Conservation (phyloP, 1,139 yeast species). For the Geotrichum aggregatum region DNA sequence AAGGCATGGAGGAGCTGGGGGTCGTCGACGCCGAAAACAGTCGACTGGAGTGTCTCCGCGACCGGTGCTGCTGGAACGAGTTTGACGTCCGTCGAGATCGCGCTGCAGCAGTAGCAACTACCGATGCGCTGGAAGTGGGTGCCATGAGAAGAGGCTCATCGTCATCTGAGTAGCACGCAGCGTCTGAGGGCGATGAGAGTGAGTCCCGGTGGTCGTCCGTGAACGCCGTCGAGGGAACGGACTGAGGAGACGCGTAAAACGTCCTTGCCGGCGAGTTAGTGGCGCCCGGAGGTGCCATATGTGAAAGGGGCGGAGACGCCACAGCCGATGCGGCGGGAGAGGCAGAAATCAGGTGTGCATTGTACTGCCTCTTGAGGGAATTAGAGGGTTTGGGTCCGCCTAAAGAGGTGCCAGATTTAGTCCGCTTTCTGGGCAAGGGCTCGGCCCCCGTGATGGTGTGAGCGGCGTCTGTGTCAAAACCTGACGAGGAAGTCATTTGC, state of each 20-base stretch:
- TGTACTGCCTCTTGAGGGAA: constrained; percentile 1
- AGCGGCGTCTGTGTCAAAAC: constrained; percentile 54
- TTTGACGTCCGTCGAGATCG: background rate
- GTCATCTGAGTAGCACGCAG: constrained; percentile 3
- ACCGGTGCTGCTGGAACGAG: background rate
- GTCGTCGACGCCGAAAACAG: constrained; percentile 13
- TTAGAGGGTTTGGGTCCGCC: background rate
- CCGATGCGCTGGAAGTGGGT: background rate
- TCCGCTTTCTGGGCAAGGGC: constrained; percentile 24
- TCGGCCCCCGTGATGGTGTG: constrained; percentile 66
- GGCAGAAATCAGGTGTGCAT: background rate
- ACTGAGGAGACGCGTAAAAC: constrained; percentile 11
- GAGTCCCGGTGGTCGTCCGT: background rate
- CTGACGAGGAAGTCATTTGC: constrained; percentile 51
- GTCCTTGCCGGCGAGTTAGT: background rate
- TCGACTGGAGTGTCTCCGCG: constrained; percentile 3
- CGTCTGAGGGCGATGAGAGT: constrained; percentile 6
- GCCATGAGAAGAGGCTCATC: constrained; percentile 7
- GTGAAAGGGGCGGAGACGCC: constrained; percentile 7
- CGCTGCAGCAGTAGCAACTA: constrained; percentile 1
- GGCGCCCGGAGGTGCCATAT: background rate
- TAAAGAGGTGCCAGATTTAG: constrained; percentile 4
- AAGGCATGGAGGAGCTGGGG: constrained; percentile 1
- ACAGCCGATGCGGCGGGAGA: background rate
- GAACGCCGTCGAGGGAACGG: constrained; percentile 1